Evolutionary conservation across 495 filamentous ascomycete species (phyloP), one percentile per base, ranked within the genome.

Genomic region (Lentithecium fluviatile): DNA sequence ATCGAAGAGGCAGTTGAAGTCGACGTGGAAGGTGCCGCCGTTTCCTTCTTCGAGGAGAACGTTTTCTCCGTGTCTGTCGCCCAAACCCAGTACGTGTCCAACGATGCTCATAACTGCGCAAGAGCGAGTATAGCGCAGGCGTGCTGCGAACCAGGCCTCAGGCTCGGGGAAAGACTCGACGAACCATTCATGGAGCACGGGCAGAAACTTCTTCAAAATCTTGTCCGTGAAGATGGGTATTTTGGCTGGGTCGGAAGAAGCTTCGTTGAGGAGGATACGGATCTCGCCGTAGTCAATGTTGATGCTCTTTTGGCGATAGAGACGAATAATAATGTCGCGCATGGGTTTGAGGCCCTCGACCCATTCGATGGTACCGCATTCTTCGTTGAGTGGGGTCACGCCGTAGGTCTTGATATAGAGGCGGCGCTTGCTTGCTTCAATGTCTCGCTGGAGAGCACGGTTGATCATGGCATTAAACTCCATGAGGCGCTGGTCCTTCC

Each of bases 1-100:
- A 78, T 99, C 95, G 73, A 99, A 99, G 20, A 99, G 87, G 75
- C 94, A 99, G 75, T 99, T 99, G 81, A 99, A 99, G 76, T 99
- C 94, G 50, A 99, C 94, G 75, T 99, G 94, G 69, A 97, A 85
- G 23, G 95, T 85, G 54, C 95, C 95, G 45, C 95, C 94, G 61
- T 91, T 95, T 36, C 87, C 86, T 80, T 96, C 90, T 72, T 97
- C 91, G 48, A 97, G 89, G 34, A 96, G 82, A 50, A 99, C 89
- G 72, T 99, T 99, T 75, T 97, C 94, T 54, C 92, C 92, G 73
- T 99, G 94, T n/a, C 94, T 90, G 71, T 99, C 94, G 37, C 94
- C 94, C 3, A 99, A 82, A 15, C 66, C 94, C 12, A 98, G 81
- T 58, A 97, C 89, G 25, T 95, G 91, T 52, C 94, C 94, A 21